Conservation (phyloP, 306 rosid species). For the Lotus japonicus region DNA sequence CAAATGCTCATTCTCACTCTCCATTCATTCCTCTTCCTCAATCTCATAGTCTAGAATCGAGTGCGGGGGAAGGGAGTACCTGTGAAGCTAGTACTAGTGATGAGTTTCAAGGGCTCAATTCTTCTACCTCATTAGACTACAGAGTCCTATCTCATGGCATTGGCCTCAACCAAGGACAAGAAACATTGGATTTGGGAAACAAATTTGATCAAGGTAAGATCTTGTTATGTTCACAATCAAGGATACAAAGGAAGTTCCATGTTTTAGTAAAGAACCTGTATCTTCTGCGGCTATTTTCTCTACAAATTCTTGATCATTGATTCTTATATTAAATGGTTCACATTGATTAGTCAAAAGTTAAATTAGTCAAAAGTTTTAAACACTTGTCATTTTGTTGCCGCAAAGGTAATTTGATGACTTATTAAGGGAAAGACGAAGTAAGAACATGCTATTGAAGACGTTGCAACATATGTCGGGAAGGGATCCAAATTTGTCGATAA, state of each 20-base stretch:
- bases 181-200: slow-evolving; percentile 17
- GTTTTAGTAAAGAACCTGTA: too few species aligned
- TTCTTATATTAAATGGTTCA: too few species aligned
- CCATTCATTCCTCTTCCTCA: slow-evolving; percentile 11
- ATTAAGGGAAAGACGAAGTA: too few species aligned
- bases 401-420: too few species aligned
- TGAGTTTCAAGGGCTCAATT: slow-evolving; percentile 23
- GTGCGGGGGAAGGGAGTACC: slow-evolving; percentile 33
- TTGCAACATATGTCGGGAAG: too few species aligned
- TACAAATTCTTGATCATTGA: too few species aligned
- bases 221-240: background rate
- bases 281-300: too few species aligned
- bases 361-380: too few species aligned
- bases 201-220: slow-evolving; percentile 26
- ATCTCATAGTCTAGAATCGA: slow-evolving; percentile 21
- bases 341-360: too few species aligned
- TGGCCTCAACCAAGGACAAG: slow-evolving; percentile 23
- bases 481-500: too few species aligned
- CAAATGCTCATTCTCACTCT: slow-evolving; percentile 11
- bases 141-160: background rate
- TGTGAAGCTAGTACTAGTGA: slow-evolving; percentile 33
- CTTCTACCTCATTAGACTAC: slow-evolving; percentile 20
- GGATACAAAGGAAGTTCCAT: background rate
- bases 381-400: too few species aligned
- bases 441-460: too few species aligned